phyloP scores from a whole-genome alignment of 1,139 yeast genomes.

The Geotrichum citri-aurantii region DNA sequence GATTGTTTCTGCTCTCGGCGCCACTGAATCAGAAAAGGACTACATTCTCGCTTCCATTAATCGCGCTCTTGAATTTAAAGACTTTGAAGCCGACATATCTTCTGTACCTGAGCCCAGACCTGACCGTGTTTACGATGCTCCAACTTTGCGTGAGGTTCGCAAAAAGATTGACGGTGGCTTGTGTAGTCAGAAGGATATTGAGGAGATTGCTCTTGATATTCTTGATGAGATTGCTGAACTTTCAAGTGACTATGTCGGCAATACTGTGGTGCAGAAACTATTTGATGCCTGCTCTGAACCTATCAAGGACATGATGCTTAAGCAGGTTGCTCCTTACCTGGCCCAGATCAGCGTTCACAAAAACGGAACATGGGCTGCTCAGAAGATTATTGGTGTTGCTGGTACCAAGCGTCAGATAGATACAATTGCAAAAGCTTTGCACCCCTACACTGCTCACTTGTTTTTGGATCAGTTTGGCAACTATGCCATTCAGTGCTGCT shows the following conservation, averaged over 20 bases:
- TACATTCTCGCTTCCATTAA: slow-evolving; percentile 25
- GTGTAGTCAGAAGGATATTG: slow-evolving; percentile 53
- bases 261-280: slow-evolving; percentile 88
- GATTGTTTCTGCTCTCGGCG: slow-evolving; percentile 34
- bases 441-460: slow-evolving; percentile 77
- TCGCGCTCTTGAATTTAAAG: slow-evolving; percentile 30
- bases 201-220: slow-evolving; percentile 79
- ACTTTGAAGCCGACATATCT: slow-evolving; percentile 28
- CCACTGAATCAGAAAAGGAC: slow-evolving; percentile 26
- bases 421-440: slow-evolving; percentile 62
- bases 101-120: slow-evolving; percentile 35
- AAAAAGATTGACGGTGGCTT: slow-evolving; percentile 45
- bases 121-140: slow-evolving; percentile 74
- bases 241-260: slow-evolving; percentile 89
- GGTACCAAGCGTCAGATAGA: slow-evolving; percentile 62
- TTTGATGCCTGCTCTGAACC: slow-evolving; percentile 68
- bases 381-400: slow-evolving; percentile 80
- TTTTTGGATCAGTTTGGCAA: slow-evolving; percentile 96
- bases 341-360: slow-evolving; percentile 94
- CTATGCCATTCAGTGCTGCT: slow-evolving; percentile 90
- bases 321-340: slow-evolving; percentile 69
- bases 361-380: slow-evolving; percentile 99
- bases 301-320: slow-evolving; percentile 75
- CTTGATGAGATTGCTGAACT: slow-evolving; percentile 84
- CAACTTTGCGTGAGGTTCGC: slow-evolving; percentile 59